Evolutionary conservation across 2,329 filamentous ascomycete genomes (phyloP).

Genomic region (Aureobasidium musti): DNA sequence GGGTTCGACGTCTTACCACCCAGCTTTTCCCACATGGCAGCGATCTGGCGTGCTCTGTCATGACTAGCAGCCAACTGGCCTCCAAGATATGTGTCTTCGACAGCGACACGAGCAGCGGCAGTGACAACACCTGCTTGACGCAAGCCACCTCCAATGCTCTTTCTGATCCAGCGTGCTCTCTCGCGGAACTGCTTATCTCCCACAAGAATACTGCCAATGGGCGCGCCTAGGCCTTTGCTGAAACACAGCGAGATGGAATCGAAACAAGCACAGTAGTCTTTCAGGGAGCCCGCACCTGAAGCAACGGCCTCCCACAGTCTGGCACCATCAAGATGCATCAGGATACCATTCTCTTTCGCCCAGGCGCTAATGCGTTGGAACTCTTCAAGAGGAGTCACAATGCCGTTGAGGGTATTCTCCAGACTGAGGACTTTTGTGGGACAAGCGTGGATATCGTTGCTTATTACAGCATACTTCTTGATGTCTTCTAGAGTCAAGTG

Average conservation of each 20-base stretch:
- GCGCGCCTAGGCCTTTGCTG: conserved; percentile 79
- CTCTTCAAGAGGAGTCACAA: conserved; percentile 75
- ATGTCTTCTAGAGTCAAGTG: conserved; percentile 79
- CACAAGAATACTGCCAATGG: conserved; percentile 74
- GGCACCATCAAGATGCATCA: conserved; percentile 77
- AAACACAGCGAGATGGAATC: conserved; percentile 79
- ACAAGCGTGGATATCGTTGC: conserved; percentile 72
- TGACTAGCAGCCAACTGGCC: conserved; percentile 65
- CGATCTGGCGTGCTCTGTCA: conserved; percentile 62
- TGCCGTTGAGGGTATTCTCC: conserved; percentile 82
- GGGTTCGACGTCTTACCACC: conserved; percentile 70
- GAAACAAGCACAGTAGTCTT: conserved; percentile 67
- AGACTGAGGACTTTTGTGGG: conserved; percentile 79
- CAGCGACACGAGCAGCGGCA: conserved; percentile 71
- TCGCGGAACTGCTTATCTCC: conserved; percentile 60
- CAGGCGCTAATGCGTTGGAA: conserved; percentile 68
- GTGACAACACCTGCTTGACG: conserved; percentile 75
- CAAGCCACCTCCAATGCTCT: conserved; percentile 77
- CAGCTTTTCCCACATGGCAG: conserved; percentile 64
- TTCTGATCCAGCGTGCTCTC: conserved; percentile 73
- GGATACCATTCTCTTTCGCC: conserved; percentile 62
- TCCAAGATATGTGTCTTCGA: conserved; percentile 76
- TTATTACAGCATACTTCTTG: conserved; percentile 62
- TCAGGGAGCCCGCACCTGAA: conserved; percentile 65
- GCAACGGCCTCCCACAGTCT: conserved; percentile 79